These are phyloP conservation scores for Colletotrichum falcatum DNA, from an alignment of 2,329 filamentous ascomycete genomes.

Conservation along the genomic window DNA sequence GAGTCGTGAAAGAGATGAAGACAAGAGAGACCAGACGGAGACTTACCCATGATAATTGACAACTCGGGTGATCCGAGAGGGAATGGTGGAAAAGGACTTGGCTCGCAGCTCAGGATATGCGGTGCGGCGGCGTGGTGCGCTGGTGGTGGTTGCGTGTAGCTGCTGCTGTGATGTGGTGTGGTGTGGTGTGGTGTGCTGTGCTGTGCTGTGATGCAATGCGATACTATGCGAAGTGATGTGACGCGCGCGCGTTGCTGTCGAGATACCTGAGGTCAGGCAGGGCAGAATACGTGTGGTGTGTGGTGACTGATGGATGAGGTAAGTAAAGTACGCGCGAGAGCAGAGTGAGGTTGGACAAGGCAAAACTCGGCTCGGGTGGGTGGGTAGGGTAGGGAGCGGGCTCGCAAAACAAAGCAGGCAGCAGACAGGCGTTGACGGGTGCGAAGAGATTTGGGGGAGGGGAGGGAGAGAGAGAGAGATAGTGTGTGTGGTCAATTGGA, in stretches of 20 bases:
- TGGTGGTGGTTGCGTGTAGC: neutral
- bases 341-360: neutral
- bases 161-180: no score
- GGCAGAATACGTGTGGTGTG: constrained; percentile 12
- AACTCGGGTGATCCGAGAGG: constrained; percentile 7
- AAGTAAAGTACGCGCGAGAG: neutral
- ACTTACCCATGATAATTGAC: constrained; percentile 18
- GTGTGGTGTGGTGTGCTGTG: neutral
- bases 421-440: neutral
- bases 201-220: constrained; percentile 24
- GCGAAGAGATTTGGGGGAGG: neutral
- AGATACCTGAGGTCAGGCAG: constrained; percentile 24
- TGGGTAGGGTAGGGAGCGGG: neutral
- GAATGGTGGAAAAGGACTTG: constrained; percentile 5
- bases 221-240: constrained; percentile 30
- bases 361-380: neutral
- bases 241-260: constrained; percentile 34
- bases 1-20: neutral
- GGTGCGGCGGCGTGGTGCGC: constrained; percentile 9
- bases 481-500: constrained; percentile 9
- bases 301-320: constrained; percentile 8
- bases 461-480: no score
- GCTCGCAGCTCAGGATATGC: constrained; percentile 6
- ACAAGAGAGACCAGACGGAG: neutral
- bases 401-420: neutral